These are phyloP conservation scores for Furcasterigmium sp. DNA, from an alignment of 2,329 filamentous ascomycete genomes.

Conservation along the genomic window DNA sequence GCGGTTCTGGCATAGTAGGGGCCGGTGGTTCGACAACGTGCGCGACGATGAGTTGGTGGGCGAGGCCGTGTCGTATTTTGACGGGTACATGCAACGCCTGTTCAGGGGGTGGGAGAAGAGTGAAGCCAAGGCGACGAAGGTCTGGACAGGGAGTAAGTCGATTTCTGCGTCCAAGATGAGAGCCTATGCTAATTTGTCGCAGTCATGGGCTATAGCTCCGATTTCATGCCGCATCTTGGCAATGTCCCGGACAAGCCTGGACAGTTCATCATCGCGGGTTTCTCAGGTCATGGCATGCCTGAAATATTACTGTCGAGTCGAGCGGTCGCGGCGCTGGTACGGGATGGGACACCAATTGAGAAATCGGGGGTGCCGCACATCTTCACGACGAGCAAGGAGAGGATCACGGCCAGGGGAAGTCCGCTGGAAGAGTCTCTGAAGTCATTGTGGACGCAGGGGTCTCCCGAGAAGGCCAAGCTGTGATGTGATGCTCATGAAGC, in stretches of 20 bases:
- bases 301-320: neutral
- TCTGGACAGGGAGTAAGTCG: slow-evolving; percentile 26
- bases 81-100: slow-evolving; percentile 40
- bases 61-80: slow-evolving; percentile 35
- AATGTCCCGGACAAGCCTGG: slow-evolving; percentile 30
- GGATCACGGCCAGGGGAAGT: neutral
- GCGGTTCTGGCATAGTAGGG: slow-evolving; percentile 23
- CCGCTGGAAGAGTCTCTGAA: neutral
- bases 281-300: slow-evolving; percentile 27
- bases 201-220: slow-evolving; percentile 36
- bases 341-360: neutral
- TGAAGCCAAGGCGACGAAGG: slow-evolving; percentile 21
- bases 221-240: slow-evolving; percentile 37
- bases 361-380: neutral
- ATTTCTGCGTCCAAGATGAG: too few species aligned
- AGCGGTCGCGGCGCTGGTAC: neutral
- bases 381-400: neutral
- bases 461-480: neutral
- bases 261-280: slow-evolving; percentile 39
- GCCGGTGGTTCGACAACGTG: slow-evolving; percentile 38
- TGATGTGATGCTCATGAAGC: neutral
- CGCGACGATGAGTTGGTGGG: slow-evolving; percentile 41
- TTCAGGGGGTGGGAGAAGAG: slow-evolving; percentile 44
- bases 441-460: neutral
- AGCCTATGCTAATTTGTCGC: too few species aligned